These are phyloP conservation scores for Penicillium sp. DNA, from an alignment of 2,329 filamentous ascomycete species.

Conservation along the genomic window DNA sequence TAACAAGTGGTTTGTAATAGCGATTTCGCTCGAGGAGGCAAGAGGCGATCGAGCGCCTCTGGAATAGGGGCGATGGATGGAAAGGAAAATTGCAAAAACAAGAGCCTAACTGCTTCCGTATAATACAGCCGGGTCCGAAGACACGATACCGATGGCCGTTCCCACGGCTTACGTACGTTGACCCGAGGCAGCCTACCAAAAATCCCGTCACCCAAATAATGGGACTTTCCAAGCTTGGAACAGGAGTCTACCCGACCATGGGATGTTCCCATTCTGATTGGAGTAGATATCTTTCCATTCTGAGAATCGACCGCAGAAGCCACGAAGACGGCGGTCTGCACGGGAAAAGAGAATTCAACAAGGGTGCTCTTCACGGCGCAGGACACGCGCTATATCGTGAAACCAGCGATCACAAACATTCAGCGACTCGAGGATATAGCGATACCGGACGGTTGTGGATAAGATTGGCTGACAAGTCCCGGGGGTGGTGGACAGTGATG, in stretches of 20 bases:
- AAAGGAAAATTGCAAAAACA: slow-evolving; percentile 6
- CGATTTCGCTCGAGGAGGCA: slow-evolving; percentile 15
- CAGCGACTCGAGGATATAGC: not conserved
- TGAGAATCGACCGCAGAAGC: too few species aligned
- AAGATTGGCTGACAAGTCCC: not conserved
- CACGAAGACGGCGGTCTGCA: too few species aligned
- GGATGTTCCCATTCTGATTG: not conserved
- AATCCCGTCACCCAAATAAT: not conserved
- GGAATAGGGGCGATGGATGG: not conserved
- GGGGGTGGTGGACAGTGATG: slow-evolving; percentile 5
- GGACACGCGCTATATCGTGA: too few species aligned
- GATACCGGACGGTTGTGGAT: too few species aligned
- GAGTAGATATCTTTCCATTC: not conserved
- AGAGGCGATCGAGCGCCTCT: slow-evolving; percentile 16
- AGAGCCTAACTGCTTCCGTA: too few species aligned
- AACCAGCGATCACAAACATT: not conserved
- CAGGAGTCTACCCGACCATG: not conserved
- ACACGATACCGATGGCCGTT: too few species aligned
- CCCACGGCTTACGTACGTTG: not conserved
- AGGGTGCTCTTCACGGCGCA: too few species aligned
- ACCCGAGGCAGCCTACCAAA: not conserved
- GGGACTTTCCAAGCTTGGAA: not conserved
- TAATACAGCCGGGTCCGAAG: too few species aligned
- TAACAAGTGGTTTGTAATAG: not conserved
- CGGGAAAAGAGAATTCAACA: too few species aligned